Evolutionary conservation across 2,329 filamentous ascomycete genomes (phyloP).

Genomic region (Tolypocladium cylindrosporum): DNA sequence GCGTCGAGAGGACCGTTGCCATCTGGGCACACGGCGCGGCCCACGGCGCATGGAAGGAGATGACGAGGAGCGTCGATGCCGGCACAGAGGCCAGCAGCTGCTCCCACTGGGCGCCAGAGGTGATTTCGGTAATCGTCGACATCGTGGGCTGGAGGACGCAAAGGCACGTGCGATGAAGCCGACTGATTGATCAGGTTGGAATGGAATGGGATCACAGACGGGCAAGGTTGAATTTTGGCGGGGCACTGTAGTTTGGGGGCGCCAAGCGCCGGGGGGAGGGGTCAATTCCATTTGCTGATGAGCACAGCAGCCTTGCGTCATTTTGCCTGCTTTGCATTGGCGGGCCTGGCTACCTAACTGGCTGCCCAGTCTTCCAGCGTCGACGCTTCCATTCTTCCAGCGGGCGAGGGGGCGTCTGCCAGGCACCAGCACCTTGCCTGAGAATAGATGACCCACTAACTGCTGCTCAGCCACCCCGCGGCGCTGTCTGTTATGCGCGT

Average conservation of each 20-base stretch:
- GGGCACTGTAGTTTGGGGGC: constrained; percentile 5
- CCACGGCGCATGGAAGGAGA: constrained; percentile 96
- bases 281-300: neutral
- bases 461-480: neutral
- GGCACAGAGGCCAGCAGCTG: constrained; percentile 56
- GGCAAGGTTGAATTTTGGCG: constrained; percentile 4
- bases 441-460: neutral
- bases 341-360: neutral
- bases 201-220: constrained; percentile 5
- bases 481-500: constrained; percentile 1
- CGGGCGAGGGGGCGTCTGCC: neutral
- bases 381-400: neutral
- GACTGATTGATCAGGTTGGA: neutral
- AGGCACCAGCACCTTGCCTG: neutral
- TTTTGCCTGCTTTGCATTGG: constrained; percentile 6
- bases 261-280: constrained; percentile 4
- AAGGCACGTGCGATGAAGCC: neutral
- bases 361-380: neutral
- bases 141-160: constrained; percentile 31
- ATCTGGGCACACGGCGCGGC: constrained; percentile 93
- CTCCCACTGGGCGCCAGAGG: constrained; percentile 63
- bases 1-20: constrained; percentile 72
- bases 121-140: constrained; percentile 71
- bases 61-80: constrained; percentile 62
- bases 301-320: constrained; percentile 12